Percentiles rank a stretch among this genome's conserved stretches.
Evolutionary conservation across 139 green algal species (phyloP).

Genomic region (Coelastrella sp.): DNA sequence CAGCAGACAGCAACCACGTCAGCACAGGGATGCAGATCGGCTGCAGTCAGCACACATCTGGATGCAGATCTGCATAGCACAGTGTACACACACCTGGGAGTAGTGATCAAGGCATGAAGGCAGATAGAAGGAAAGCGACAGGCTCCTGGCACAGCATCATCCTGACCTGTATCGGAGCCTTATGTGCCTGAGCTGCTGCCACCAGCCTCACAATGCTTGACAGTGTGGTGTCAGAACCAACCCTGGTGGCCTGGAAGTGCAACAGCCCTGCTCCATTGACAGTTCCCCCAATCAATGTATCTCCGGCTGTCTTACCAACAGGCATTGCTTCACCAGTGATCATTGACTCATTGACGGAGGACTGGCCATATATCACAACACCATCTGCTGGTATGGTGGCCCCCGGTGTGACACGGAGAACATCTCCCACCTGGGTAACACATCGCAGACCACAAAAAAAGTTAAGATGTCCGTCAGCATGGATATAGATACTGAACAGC

Average conservation of each 20-base stretch:
- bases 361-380: conserved; percentile 78
- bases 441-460: too few species aligned
- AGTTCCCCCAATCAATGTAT: conserved; percentile 89
- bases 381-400: conserved; percentile 88
- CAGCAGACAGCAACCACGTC: background rate
- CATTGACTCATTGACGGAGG: conserved; percentile 95
- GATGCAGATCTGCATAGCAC: background rate
- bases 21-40: background rate
- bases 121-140: too few species aligned
- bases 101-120: too few species aligned
- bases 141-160: background rate
- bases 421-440: conserved; percentile 50
- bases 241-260: conserved; percentile 70
- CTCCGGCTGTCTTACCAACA: conserved; percentile 54
- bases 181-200: conserved; percentile 90
- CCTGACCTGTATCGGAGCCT: conserved; percentile 92
- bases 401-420: conserved; percentile 80
- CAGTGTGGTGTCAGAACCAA: conserved; percentile 83
- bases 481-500: too few species aligned
- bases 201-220: conserved; percentile 94
- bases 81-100: background rate
- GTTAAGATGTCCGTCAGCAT: too few species aligned
- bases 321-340: conserved; percentile 92
- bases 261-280: conserved; percentile 80
- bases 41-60: background rate